These are phyloP conservation scores for Cicer chorassanicum DNA, from an alignment of 306 rosid genomes.

Conservation along the genomic window DNA sequence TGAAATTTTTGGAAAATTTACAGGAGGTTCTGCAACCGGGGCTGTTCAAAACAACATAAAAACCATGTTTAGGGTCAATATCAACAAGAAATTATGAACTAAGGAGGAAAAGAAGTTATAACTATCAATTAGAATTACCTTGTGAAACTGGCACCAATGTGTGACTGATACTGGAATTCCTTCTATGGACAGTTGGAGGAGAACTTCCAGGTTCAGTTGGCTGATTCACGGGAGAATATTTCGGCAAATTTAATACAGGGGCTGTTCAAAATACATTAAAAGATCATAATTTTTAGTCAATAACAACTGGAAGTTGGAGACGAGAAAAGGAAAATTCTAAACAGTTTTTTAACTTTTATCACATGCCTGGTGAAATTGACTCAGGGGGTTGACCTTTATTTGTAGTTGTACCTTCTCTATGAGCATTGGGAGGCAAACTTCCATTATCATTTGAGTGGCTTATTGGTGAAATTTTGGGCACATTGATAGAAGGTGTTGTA, in stretches of 20 bases:
- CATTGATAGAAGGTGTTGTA: constrained; percentile 49
- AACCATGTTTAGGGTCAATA: constrained; percentile 2
- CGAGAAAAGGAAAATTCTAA: constrained; percentile 30
- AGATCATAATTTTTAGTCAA: constrained; percentile 17
- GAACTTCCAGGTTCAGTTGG: constrained; percentile 55
- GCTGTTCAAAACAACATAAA: constrained; percentile 48
- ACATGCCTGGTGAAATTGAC: constrained; percentile 54
- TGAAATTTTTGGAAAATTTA: constrained; percentile 36
- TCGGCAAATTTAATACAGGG: constrained; percentile 55
- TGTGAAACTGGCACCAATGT: constrained; percentile 55
- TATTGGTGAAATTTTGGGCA: constrained; percentile 61
- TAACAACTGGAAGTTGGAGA: constrained; percentile 39
- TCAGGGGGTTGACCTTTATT: constrained; percentile 36
- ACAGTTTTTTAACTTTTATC: constrained; percentile 34
- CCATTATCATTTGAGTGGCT: constrained; percentile 53
- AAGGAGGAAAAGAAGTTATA: neutral
- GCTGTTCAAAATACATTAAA: constrained; percentile 47
- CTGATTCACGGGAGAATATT: constrained; percentile 52
- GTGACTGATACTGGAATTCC: constrained; percentile 52
- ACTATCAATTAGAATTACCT: constrained; percentile 47
- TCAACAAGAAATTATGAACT: constrained; percentile 7
- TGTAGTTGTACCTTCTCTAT: constrained; percentile 46
- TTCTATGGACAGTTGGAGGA: constrained; percentile 52
- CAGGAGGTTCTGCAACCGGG: constrained; percentile 53
- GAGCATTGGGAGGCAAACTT: constrained; percentile 57